These are phyloP conservation scores for Salvia miltiorrhiza DNA, from an alignment of 257 asterid genomes.

Conservation along the genomic window DNA sequence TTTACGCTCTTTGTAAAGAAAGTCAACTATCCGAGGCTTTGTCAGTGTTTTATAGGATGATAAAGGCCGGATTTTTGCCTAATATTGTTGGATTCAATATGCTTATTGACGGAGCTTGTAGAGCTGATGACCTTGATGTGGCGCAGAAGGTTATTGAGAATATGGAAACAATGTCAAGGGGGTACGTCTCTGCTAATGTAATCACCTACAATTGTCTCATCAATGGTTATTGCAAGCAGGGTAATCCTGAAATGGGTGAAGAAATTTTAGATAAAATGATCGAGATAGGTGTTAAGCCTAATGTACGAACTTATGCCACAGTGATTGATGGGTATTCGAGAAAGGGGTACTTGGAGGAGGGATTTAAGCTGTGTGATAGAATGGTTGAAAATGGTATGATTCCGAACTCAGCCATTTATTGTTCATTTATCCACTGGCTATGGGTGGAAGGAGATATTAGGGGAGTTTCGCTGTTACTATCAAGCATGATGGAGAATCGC, in stretches of 20 bases:
- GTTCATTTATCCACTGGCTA: constrained; percentile 55
- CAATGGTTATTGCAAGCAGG: constrained; percentile 73
- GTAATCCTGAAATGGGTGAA: constrained; percentile 46
- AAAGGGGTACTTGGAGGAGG: constrained; percentile 54
- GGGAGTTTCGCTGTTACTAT: constrained; percentile 52
- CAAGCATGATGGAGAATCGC: constrained; percentile 60
- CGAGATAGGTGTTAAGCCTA: constrained; percentile 48
- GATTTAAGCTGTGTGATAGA: constrained; percentile 50
- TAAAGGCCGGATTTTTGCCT: constrained; percentile 61
- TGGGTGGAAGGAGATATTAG: constrained; percentile 60
- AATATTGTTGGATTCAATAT: constrained; percentile 62
- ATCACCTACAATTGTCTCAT: constrained; percentile 61
- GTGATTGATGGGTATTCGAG: constrained; percentile 72
- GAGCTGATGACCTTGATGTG: constrained; percentile 38
- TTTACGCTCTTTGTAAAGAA: constrained; percentile 66
- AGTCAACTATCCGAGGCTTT: constrained; percentile 52
- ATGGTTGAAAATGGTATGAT: constrained; percentile 55
- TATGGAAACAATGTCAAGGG: constrained; percentile 44
- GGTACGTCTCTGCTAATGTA: constrained; percentile 42
- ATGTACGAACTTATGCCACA: constrained; percentile 68
- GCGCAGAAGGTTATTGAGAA: constrained; percentile 54
- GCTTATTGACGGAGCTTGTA: constrained; percentile 76
- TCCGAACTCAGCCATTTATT: constrained; percentile 65
- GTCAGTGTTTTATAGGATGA: constrained; percentile 61
- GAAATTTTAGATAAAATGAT: constrained; percentile 49